phyloP scores from a whole-genome alignment of 345 rosid genomes.

The Cochlearia excelsa region DNA sequence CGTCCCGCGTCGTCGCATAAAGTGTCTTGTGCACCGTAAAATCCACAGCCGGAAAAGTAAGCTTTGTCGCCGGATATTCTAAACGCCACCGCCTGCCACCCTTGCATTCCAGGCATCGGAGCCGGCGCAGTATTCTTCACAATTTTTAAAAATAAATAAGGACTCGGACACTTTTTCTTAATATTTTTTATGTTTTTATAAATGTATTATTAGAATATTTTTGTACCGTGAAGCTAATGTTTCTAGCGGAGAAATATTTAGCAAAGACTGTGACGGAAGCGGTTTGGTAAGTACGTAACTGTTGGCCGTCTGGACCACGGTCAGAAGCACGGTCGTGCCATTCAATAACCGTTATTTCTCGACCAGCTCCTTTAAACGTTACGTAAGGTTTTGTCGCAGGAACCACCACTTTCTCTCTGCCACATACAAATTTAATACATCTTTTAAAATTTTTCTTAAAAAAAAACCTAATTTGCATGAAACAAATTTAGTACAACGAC shows the following conservation, averaged over 20 bases:
- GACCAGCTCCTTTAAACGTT: conserved; percentile 84
- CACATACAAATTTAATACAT: neutral
- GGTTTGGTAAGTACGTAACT: conserved; percentile 81
- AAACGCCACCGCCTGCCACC: conserved; percentile 93
- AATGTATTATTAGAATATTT: too few relatives aligned
- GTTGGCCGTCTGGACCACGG: conserved; percentile 80
- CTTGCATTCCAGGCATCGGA: conserved; percentile 88
- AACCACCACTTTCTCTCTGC: conserved; percentile 91
- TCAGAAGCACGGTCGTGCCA: conserved; percentile 97
- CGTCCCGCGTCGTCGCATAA: conserved; percentile 93
- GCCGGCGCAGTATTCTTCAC: conserved; percentile 89
- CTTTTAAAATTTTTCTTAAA: too few relatives aligned
- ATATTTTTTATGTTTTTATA: too few relatives aligned
- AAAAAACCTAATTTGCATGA: too few relatives aligned
- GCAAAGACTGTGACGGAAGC: conserved; percentile 91
- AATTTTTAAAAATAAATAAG: neutral
- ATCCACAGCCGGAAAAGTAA: conserved; percentile 82
- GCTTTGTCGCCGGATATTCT: conserved; percentile 94
- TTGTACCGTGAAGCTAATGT: conserved; percentile 85
- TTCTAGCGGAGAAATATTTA: conserved; percentile 77
- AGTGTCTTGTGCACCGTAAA: conserved; percentile 93
- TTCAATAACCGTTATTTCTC: conserved; percentile 73
- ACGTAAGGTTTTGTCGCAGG: conserved; percentile 78
- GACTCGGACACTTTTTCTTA: too few relatives aligned
- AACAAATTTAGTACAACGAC: too few relatives aligned